Evolutionary conservation across 441 rosid species (phyloP).

Genomic region (Jatropha multifida): DNA sequence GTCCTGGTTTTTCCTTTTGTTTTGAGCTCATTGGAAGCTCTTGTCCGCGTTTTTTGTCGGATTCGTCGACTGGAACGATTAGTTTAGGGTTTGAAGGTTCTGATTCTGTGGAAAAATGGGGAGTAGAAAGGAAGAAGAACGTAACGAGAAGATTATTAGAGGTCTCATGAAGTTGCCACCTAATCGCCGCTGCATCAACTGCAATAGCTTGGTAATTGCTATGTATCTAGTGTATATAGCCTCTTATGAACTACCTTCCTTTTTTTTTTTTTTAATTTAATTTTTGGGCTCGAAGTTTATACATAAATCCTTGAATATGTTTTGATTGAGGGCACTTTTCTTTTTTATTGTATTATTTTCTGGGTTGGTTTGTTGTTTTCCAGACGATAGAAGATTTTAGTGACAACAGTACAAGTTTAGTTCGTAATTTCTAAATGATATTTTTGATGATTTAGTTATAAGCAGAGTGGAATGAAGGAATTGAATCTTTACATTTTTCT

Average conservation of each 20-base stretch:
- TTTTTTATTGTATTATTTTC: not conserved
- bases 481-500: not conserved
- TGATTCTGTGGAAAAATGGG: slow-evolving; percentile 48
- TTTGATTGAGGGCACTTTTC: not conserved
- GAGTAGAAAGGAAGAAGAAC: slow-evolving; percentile 85
- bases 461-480: not conserved
- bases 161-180: slow-evolving; percentile 99
- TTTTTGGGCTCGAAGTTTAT: not conserved
- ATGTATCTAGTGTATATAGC: not conserved
- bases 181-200: slow-evolving; percentile 94
- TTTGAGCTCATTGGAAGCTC: not conserved
- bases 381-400: not conserved
- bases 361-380: not conserved
- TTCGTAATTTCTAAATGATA: not conserved
- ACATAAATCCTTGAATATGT: not conserved
- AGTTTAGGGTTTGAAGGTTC: slow-evolving; percentile 3
- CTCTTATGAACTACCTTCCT: not conserved
- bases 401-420: not conserved
- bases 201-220: slow-evolving; percentile 76
- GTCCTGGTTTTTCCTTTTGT: not conserved
- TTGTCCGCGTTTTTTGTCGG: not conserved
- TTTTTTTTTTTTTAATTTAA: not conserved
- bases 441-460: not conserved
- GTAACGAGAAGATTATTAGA: slow-evolving; percentile 92
- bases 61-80: slow-evolving; percentile 5